A percentile compares a stretch with the other conserved stretches of the same genome.
phyloP scores from a whole-genome alignment of 2,329 filamentous ascomycete species.

The Calonectria honghensis region DNA sequence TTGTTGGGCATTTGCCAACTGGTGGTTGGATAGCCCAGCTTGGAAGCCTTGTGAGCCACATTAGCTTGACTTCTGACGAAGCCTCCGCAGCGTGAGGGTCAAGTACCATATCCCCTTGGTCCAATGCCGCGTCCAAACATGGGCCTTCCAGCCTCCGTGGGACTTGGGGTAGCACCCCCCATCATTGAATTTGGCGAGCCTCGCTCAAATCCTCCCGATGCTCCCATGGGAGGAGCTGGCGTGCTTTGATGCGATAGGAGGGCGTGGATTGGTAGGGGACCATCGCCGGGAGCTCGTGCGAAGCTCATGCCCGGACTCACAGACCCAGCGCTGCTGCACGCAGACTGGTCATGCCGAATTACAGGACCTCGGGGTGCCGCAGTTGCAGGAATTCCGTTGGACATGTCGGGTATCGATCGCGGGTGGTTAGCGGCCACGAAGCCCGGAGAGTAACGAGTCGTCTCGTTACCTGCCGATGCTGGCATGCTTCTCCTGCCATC shows the following conservation, averaged over 20 bases:
- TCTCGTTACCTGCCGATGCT: slow-evolving; percentile 46
- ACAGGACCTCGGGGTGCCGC: slow-evolving; percentile 58
- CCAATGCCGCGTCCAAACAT: slow-evolving; percentile 51
- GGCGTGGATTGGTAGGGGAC: slow-evolving; percentile 72
- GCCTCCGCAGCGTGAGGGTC: slow-evolving; percentile 41
- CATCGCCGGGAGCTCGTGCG: slow-evolving; percentile 68
- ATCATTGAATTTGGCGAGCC: slow-evolving; percentile 45
- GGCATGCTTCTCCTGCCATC: slow-evolving; percentile 53
- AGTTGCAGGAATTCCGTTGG: slow-evolving; percentile 55
- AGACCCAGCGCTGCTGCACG: slow-evolving; percentile 65
- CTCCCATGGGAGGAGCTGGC: slow-evolving; percentile 41
- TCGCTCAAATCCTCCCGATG: slow-evolving; percentile 47
- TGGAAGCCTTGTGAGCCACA: slow-evolving; percentile 58
- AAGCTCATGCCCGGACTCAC: slow-evolving; percentile 61
- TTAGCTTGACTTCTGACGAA: slow-evolving; percentile 55
- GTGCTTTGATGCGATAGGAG: slow-evolving; percentile 66
- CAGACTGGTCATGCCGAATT: slow-evolving; percentile 68
- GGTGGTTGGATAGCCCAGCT: slow-evolving; percentile 58
- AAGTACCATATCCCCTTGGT: slow-evolving; percentile 61
- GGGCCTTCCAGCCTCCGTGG: slow-evolving; percentile 51
- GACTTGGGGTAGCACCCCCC: slow-evolving; percentile 51
- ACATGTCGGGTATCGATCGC: slow-evolving; percentile 53
- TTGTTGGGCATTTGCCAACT: slow-evolving; percentile 58
- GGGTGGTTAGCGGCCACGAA: slow-evolving; percentile 58
- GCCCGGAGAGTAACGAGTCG: slow-evolving; percentile 52